These are phyloP conservation scores for Termitomyces titanicus DNA, from an alignment of 768 basidiomycete genomes.

Conservation along the genomic window DNA sequence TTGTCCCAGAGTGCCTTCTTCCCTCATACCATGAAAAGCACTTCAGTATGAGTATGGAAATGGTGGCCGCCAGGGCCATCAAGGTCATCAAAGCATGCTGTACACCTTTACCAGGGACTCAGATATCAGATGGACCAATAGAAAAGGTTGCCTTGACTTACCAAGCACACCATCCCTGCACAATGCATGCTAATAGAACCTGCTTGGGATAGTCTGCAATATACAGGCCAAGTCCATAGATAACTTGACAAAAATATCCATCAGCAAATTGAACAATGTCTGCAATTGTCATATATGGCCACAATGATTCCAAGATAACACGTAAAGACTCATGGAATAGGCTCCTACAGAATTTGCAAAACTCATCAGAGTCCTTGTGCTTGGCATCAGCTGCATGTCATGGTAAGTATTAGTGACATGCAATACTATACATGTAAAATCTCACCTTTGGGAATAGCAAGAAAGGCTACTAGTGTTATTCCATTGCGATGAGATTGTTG, in stretches of 20 bases:
- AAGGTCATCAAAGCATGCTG: constrained; percentile 12
- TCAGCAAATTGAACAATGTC: constrained; percentile 24
- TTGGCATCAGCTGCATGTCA: not conserved
- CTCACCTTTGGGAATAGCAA: constrained; percentile 23
- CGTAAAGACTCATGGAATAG: constrained; percentile 27
- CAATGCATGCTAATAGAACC: constrained; percentile 24
- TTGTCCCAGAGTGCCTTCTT: constrained; percentile 19
- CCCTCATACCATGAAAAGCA: constrained; percentile 15
- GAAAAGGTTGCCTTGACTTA: constrained; percentile 3
- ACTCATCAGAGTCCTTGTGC: constrained; percentile 14
- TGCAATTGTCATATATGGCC: constrained; percentile 23
- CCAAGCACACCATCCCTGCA: constrained; percentile 30
- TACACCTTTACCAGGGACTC: too few species aligned
- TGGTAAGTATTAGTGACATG: constrained; percentile 2
- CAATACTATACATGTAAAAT: too few species aligned
- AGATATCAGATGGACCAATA: constrained; percentile 1
- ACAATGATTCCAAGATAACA: constrained; percentile 18
- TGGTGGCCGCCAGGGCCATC: constrained; percentile 15
- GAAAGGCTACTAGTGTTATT: constrained; percentile 12
- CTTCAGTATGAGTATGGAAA: constrained; percentile 14
- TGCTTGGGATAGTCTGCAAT: constrained; percentile 38
- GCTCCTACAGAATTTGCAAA: constrained; percentile 24
- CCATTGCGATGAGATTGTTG: constrained; percentile 13
- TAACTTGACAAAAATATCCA: constrained; percentile 23
- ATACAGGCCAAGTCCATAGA: constrained; percentile 29